A percentile compares a stretch with the other conserved stretches of the same genome.
Conservation (phyloP, 192 early-diverging fungal species). For the Backusella westeae region DNA sequence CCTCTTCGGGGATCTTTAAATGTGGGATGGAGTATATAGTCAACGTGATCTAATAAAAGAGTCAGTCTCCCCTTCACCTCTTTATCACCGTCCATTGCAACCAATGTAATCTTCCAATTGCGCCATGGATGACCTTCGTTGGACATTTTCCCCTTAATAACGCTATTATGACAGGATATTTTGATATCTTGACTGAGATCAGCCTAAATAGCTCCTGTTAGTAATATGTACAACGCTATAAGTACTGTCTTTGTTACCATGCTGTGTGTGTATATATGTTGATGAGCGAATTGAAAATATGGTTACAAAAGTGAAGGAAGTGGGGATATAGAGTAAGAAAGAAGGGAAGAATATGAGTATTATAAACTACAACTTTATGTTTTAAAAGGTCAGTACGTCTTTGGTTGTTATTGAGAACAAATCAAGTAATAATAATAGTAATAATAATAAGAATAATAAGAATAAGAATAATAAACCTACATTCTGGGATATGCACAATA, state of each 20-base stretch:
- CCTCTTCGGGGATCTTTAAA: conserved; percentile 44
- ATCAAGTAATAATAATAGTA: neutral
- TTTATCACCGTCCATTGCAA: conserved; percentile 41
- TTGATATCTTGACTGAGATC: conserved; percentile 11
- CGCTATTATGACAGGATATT: conserved; percentile 19
- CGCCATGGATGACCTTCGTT: conserved; percentile 38
- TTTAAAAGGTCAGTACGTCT: neutral
- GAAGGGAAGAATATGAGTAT: neutral
- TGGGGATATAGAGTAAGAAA: neutral
- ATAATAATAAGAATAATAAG: neutral
- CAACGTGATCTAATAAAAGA: conserved; percentile 38
- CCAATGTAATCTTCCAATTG: conserved; percentile 45
- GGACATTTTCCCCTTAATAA: conserved; percentile 8
- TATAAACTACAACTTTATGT: neutral
- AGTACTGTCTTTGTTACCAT: neutral
- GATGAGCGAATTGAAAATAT: neutral
- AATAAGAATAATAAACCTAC: neutral
- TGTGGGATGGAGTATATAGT: conserved; percentile 48
- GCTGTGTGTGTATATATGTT: neutral
- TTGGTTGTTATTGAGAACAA: neutral
- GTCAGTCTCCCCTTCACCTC: conserved; percentile 33
- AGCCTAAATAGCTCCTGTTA: neutral
- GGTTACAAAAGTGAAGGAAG: neutral
- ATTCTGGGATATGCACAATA: neutral
- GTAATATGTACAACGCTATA: neutral